These are phyloP conservation scores for Colletotrichum costaricense DNA, from an alignment of 2,329 filamentous ascomycete genomes.

Conservation along the genomic window DNA sequence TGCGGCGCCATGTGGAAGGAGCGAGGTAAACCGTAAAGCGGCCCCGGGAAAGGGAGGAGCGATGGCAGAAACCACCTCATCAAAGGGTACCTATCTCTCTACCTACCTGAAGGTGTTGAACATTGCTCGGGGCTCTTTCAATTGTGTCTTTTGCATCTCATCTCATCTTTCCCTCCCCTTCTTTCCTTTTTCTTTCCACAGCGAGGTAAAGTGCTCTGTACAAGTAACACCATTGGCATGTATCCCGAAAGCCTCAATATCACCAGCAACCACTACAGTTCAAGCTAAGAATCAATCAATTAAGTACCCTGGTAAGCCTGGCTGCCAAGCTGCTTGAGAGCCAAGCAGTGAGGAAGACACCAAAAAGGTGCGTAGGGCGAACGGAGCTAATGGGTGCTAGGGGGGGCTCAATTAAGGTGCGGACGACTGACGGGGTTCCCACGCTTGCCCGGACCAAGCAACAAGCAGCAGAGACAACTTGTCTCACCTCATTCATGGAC, in stretches of 20 bases:
- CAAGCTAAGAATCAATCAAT: background rate
- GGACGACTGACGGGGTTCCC: conserved; percentile 22
- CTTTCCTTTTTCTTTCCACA: background rate
- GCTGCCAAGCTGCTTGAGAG: background rate
- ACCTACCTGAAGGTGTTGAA: too few relatives aligned
- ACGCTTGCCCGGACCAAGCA: conserved; percentile 23
- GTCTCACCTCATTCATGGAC: conserved; percentile 26
- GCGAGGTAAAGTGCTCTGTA: background rate
- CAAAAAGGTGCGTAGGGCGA: background rate
- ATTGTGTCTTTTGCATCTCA: background rate
- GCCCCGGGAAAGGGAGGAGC: conserved; percentile 13
- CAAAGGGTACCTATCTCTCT: background rate
- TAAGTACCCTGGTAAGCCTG: background rate
- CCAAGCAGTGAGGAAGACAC: background rate
- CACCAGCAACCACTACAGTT: background rate
- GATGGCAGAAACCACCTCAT: conserved; percentile 1
- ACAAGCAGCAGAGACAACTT: conserved; percentile 12
- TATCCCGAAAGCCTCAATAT: background rate
- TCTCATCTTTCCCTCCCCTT: background rate
- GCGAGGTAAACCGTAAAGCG: conserved; percentile 16
- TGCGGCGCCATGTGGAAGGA: conserved; percentile 9
- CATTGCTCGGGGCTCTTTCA: background rate
- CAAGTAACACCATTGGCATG: background rate
- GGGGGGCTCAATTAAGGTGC: conserved; percentile 33
- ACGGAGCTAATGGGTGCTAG: conserved; percentile 20